These are phyloP conservation scores for Centrapalus pauciflorus DNA, from an alignment of 129 eudicot genomes.

Conservation along the genomic window DNA sequence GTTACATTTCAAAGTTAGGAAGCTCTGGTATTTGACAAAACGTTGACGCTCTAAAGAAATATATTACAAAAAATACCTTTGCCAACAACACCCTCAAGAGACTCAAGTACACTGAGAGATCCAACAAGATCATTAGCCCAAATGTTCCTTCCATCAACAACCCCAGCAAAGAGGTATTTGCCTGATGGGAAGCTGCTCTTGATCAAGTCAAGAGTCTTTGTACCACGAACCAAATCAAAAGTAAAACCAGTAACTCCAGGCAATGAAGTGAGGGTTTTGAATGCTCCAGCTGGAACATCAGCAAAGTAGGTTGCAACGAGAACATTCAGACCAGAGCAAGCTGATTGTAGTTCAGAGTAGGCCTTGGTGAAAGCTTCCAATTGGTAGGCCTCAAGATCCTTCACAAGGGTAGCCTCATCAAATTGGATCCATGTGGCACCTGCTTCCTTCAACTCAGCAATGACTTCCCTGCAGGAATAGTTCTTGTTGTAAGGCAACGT, in stretches of 20 bases:
- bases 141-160: conserved; percentile 90
- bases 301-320: conserved; percentile 66
- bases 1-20: background rate
- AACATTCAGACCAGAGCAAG: conserved; percentile 65
- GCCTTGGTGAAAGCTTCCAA: conserved; percentile 71
- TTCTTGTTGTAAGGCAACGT: background rate
- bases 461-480: conserved; percentile 50
- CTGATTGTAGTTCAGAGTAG: conserved; percentile 46
- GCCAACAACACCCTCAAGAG: conserved; percentile 74
- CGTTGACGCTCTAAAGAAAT: background rate
- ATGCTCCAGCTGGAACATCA: conserved; percentile 60
- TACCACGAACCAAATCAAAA: conserved; percentile 71
- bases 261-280: conserved; percentile 52
- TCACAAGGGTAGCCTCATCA: conserved; percentile 67
- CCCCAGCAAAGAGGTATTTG: conserved; percentile 76
- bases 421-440: conserved; percentile 73
- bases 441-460: conserved; percentile 67
- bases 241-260: conserved; percentile 61
- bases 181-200: conserved; percentile 55
- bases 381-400: conserved; percentile 61
- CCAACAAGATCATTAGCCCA: conserved; percentile 88
- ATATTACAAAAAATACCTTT: conserved; percentile 42
- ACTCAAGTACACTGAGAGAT: conserved; percentile 47
- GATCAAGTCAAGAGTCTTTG: conserved; percentile 49
- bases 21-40: background rate